A percentile compares a stretch with the other conserved stretches of the same genome.
Conservation (phyloP, 208 protist species). For the Acanthamoeba sp. region DNA sequence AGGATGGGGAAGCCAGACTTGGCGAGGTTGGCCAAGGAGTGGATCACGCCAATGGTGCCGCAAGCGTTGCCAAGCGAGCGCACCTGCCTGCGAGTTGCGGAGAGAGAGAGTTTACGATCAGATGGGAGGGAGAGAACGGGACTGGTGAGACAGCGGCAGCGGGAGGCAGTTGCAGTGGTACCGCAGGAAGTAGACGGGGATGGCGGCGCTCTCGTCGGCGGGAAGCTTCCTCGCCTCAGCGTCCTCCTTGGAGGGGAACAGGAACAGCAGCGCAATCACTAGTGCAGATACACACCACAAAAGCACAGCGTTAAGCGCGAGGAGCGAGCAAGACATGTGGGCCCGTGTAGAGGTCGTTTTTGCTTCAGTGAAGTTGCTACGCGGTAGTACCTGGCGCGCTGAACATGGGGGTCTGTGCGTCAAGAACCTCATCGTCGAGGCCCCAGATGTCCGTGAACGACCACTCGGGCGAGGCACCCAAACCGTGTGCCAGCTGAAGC, state of each 20-base stretch:
- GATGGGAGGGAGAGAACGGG: neutral
- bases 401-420: slow-evolving; percentile 63
- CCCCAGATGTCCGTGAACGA: slow-evolving; percentile 67
- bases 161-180: neutral
- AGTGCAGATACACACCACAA: neutral
- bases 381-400: neutral
- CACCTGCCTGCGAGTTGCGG: neutral
- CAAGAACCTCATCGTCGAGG: slow-evolving; percentile 39
- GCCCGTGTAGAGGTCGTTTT: neutral
- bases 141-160: neutral
- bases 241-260: slow-evolving; percentile 64
- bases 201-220: slow-evolving; percentile 29
- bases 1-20: slow-evolving; percentile 64
- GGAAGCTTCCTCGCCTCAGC: slow-evolving; percentile 44
- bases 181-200: slow-evolving; percentile 41
- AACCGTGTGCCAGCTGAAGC: slow-evolving; percentile 8
- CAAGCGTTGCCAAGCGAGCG: slow-evolving; percentile 39
- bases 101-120: too few relatives aligned
- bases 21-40: slow-evolving; percentile 50
- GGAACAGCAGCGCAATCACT: slow-evolving; percentile 65
- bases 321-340: neutral
- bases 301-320: neutral
- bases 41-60: slow-evolving; percentile 65
- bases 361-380: too few relatives aligned
- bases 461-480: slow-evolving; percentile 39